These are phyloP conservation scores for Colletotrichum sojae DNA, from an alignment of 2,329 filamentous ascomycete genomes.

Conservation along the genomic window DNA sequence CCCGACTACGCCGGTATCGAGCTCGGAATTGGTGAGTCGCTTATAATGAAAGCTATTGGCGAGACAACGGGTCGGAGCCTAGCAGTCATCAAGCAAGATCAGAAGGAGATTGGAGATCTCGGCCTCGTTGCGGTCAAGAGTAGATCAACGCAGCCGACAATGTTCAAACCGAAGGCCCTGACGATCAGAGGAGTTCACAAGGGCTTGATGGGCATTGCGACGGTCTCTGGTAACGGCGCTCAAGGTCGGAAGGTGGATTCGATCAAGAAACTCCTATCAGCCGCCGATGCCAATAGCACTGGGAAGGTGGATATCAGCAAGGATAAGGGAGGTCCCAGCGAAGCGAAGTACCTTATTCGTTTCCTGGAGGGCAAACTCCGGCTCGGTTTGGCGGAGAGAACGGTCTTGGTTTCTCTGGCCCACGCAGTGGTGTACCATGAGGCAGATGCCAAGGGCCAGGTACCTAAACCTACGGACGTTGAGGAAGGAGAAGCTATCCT, in stretches of 20 bases:
- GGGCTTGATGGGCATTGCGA: slow-evolving; percentile 90
- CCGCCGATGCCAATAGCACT: slow-evolving; percentile 81
- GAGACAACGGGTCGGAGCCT: slow-evolving; percentile 92
- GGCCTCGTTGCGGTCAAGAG: slow-evolving; percentile 96
- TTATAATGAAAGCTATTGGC: slow-evolving; percentile 99
- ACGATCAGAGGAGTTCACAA: slow-evolving; percentile 90
- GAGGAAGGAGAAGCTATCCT: slow-evolving; percentile 87
- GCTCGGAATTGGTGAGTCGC: slow-evolving; percentile 96
- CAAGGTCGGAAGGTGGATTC: slow-evolving; percentile 92
- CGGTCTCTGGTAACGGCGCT: slow-evolving; percentile 85
- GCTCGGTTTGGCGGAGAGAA: slow-evolving; percentile 91
- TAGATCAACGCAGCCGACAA: slow-evolving; percentile 93
- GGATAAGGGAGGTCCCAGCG: slow-evolving; percentile 93
- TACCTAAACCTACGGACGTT: slow-evolving; percentile 81
- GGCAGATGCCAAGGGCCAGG: slow-evolving; percentile 76
- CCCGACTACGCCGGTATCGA: slow-evolving; percentile 98
- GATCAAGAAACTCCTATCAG: slow-evolving; percentile 96
- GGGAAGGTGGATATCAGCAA: slow-evolving; percentile 91
- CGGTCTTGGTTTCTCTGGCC: slow-evolving; percentile 89
- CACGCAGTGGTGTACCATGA: slow-evolving; percentile 92
- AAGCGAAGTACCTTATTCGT: slow-evolving; percentile 93
- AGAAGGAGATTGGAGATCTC: slow-evolving; percentile 96
- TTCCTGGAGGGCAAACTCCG: slow-evolving; percentile 96
- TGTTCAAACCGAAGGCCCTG: slow-evolving; percentile 96
- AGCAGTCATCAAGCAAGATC: slow-evolving; percentile 92